These are phyloP conservation scores for Phylloporus sp. DNA, from an alignment of 768 basidiomycete genomes.

Conservation along the genomic window DNA sequence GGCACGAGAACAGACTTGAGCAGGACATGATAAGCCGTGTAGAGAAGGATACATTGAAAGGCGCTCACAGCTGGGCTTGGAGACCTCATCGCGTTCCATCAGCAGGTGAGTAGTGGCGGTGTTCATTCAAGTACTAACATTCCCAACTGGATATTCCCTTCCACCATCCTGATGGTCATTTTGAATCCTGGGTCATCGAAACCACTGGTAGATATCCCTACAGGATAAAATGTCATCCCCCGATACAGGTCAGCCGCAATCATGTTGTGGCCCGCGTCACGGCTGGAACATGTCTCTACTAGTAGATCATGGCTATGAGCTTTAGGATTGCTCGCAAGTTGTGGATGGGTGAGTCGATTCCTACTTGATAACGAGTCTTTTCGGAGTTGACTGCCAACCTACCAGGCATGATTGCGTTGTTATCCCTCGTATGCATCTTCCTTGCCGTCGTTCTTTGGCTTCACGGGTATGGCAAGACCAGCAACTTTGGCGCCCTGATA, in stretches of 20 bases:
- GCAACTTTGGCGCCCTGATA: conserved; percentile 39
- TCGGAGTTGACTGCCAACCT: not conserved
- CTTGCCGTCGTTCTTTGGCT: conserved; percentile 35
- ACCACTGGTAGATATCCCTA: no score
- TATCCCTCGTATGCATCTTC: conserved; percentile 34
- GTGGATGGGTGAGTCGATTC: conserved; percentile 32
- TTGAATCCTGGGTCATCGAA: no score
- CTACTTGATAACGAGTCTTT: not conserved
- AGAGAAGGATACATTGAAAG: not conserved
- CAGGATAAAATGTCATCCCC: no score
- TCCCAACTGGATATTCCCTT: no score
- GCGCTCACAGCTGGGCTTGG: conserved; percentile 15
- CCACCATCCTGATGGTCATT: no score
- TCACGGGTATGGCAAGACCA: conserved; percentile 32
- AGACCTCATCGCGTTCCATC: conserved; percentile 1
- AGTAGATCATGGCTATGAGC: conserved; percentile 36
- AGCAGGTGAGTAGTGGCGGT: not conserved
- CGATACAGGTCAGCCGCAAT: no score
- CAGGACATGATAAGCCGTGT: not conserved
- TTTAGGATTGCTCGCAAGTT: conserved; percentile 43
- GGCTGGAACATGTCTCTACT: not conserved
- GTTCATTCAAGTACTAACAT: no score
- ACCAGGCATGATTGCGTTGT: conserved; percentile 33
- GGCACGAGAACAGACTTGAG: conserved; percentile 38
- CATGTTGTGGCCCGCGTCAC: no score